Conservation (phyloP, 2,329 filamentous ascomycete genomes). For the Aspergillus proliferans region DNA sequence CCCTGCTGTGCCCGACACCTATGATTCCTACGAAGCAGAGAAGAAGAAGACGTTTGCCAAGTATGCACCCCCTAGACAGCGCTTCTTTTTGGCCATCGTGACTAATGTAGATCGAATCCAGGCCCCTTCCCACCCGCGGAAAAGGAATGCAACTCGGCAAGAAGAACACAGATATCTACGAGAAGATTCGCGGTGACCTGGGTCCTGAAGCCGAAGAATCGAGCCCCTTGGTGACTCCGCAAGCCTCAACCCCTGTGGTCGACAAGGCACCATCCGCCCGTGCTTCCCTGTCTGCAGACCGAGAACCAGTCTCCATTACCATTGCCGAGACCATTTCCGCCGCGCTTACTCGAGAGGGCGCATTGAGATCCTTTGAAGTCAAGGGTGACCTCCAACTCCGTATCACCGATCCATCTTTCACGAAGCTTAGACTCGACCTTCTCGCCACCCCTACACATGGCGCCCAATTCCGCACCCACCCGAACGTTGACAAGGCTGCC, state of each 20-base stretch:
- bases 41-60: conserved; percentile 90
- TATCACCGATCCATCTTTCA: conserved; percentile 80
- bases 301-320: conserved; percentile 80
- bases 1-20: conserved; percentile 69
- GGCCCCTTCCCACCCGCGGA: conserved; percentile 62
- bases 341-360: conserved; percentile 79
- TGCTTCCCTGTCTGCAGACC: conserved; percentile 63
- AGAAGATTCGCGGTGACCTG: conserved; percentile 85
- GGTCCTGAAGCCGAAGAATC: conserved; percentile 75
- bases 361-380: conserved; percentile 77
- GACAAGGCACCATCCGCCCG: conserved; percentile 48
- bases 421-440: conserved; percentile 83
- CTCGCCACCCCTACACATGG: conserved; percentile 70
- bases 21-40: conserved; percentile 92
- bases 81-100: not conserved
- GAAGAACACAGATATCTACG: conserved; percentile 96
- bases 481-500: conserved; percentile 84
- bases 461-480: conserved; percentile 89
- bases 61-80: conserved; percentile 41
- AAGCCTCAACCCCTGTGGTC: conserved; percentile 49
- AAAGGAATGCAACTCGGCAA: conserved; percentile 99
- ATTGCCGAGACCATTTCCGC: conserved; percentile 87
- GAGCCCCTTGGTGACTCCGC: conserved; percentile 60
- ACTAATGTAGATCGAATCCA: conserved; percentile 40
- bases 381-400: conserved; percentile 89